Conservation (phyloP, 192 early-diverging fungal genomes). For the Umbelopsis sp. region DNA sequence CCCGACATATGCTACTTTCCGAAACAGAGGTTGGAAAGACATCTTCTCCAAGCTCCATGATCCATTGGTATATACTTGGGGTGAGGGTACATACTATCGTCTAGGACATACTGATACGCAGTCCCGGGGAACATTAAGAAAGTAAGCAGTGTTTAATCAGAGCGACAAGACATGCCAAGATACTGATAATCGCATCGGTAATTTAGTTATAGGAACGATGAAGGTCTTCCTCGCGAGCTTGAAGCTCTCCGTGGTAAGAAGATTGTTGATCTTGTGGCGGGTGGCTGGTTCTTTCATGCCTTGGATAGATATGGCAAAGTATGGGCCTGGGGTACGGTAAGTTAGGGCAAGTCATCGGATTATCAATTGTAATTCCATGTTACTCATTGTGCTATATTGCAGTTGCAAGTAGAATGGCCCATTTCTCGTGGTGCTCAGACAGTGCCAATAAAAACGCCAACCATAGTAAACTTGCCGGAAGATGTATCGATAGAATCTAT, state of each 20-base stretch:
- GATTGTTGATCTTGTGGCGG: conserved; percentile 39
- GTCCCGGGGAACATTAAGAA: background rate
- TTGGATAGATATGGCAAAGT: conserved; percentile 32
- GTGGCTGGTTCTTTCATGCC: conserved; percentile 44
- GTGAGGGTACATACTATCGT: conserved; percentile 30
- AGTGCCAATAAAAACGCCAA: conserved; percentile 11
- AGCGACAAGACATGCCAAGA: background rate
- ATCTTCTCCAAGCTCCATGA: conserved; percentile 26
- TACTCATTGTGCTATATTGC: background rate
- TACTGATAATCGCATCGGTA: background rate
- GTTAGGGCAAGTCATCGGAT: background rate
- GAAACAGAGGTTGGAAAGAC: conserved; percentile 36
- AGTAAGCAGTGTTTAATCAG: conserved; percentile 7
- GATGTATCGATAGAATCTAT: conserved; percentile 21
- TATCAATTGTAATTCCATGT: background rate
- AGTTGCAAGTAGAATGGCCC: background rate
- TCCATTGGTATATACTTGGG: conserved; percentile 33
- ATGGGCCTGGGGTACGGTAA: conserved; percentile 27
- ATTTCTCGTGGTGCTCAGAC: background rate
- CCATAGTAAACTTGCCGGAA: conserved; percentile 6
- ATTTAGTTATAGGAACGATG: background rate
- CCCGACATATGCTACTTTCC: conserved; percentile 16
- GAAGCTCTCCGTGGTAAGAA: conserved; percentile 25
- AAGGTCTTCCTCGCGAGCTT: conserved; percentile 26
- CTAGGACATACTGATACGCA: conserved; percentile 20